These are phyloP conservation scores for Aspergillus heteromorphus DNA, from an alignment of 495 filamentous ascomycete species.

Conservation along the genomic window DNA sequence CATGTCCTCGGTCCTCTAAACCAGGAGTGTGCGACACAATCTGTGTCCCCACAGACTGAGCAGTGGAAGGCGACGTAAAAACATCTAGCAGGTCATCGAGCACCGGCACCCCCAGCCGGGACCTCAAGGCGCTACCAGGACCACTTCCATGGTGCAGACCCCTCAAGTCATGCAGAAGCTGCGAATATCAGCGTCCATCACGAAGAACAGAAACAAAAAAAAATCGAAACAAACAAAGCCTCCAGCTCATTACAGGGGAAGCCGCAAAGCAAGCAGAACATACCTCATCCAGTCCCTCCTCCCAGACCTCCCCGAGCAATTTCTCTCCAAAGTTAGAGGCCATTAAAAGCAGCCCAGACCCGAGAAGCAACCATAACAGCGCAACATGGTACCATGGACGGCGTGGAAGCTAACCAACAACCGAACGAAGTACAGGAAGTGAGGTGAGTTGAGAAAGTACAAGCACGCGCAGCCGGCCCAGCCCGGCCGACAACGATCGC, in stretches of 20 bases:
- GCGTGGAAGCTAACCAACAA: background rate
- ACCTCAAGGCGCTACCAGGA: background rate
- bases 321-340: conserved; percentile 50
- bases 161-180: conserved; percentile 47
- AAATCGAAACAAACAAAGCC: background rate
- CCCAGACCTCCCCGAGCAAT: conserved; percentile 60
- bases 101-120: conserved; percentile 36
- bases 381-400: background rate
- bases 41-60: conserved; percentile 1
- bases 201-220: background rate
- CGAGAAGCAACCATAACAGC: conserved; percentile 10
- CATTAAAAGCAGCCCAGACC: conserved; percentile 16
- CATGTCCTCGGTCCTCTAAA: conserved; percentile 4
- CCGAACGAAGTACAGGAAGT: background rate
- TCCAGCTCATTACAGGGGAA: too few relatives aligned
- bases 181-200: conserved; percentile 3
- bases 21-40: background rate
- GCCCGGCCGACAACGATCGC: too few relatives aligned
- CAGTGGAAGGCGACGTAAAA: conserved; percentile 26
- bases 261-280: conserved; percentile 20
- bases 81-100: conserved; percentile 47
- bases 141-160: conserved; percentile 14
- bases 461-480: too few relatives aligned
- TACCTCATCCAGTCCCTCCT: conserved; percentile 62
- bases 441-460: background rate